Evolutionary conservation across 805 yeast genomes (phyloP), one percentile per base, ranked within the genome.

Genomic region (Candida easanensis): DNA sequence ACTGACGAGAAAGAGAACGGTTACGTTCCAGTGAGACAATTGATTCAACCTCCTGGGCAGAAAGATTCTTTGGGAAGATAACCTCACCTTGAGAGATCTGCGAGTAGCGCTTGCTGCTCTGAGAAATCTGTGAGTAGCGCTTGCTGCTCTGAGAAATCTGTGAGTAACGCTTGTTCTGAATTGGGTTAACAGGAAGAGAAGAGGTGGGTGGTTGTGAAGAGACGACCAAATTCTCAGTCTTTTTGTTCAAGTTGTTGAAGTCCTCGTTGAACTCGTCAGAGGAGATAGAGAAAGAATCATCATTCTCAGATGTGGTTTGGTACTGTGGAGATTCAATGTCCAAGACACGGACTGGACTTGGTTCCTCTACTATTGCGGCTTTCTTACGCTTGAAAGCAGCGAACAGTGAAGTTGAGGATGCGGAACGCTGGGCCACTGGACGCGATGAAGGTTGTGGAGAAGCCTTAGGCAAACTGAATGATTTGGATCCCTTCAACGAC

Each of bases 1-100:
- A 62, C 42, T 56, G 60, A 33, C 65, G 52, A 1, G 84, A 78
- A 0, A 82, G 68, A 0, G 88, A 81, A 56, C 76, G 73, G 7
- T 84, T 76, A 46, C 90, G 71, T 60, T 86, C 95, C 34, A 86
- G 21, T 51, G 67, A 57, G 48, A 83, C 82, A 44, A 86, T 86
- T 36, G 86, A 80, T 50, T 82, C 86, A 10, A 86, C 85, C 56
- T 86, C 95, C 40, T 74, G 77, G 0, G 76, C 69, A 44, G 74
- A 82, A 25, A 86, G 65, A 3, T 79, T 75, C 57, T 81, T 84
- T 0, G 95, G 95, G 60, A 86, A 86, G 20, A 85, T 61, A 0
- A 80, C 77, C 43, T 84, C 82, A 20, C 82, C 81, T 65, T 57
- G 57, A 6, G 52, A 45, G 13, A 52, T 50, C 26, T 42, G 48